Percentiles rank a stretch among this genome's conserved stretches.
These are phyloP conservation scores for Misopates orontium DNA, from an alignment of 257 asterid species.

Conservation along the genomic window DNA sequence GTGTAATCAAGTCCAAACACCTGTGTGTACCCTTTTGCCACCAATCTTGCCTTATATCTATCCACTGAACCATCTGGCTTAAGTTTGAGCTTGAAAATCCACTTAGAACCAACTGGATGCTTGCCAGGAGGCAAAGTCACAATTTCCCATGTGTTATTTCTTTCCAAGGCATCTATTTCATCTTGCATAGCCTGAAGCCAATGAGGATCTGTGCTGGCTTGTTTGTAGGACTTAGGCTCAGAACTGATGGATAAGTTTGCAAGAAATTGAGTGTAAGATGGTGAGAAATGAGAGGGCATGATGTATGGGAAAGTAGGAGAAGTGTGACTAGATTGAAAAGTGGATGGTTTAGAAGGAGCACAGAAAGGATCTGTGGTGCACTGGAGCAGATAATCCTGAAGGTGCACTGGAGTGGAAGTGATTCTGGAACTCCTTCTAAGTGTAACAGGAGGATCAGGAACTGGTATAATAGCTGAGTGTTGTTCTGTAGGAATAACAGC, in stretches of 20 bases:
- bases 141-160: neutral
- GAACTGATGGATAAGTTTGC: no score
- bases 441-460: no score
- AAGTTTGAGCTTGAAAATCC: neutral
- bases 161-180: neutral
- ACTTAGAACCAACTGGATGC: neutral
- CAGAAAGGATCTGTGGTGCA: neutral
- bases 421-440: no score
- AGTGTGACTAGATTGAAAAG: neutral
- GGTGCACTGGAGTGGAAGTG: no score
- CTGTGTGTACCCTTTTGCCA: neutral
- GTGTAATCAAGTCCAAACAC: neutral
- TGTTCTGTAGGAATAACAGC: no score
- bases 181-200: neutral
- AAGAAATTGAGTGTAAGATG: neutral
- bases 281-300: neutral
- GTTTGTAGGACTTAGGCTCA: neutral
- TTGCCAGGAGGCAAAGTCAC: neutral
- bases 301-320: neutral
- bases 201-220: neutral
- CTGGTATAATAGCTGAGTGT: no score
- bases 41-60: neutral
- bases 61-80: neutral
- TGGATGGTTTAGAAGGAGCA: no score
- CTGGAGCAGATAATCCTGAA: neutral